Evolutionary conservation across 2,329 filamentous ascomycete genomes (phyloP).

Genomic region (Trichoderma sp.): DNA sequence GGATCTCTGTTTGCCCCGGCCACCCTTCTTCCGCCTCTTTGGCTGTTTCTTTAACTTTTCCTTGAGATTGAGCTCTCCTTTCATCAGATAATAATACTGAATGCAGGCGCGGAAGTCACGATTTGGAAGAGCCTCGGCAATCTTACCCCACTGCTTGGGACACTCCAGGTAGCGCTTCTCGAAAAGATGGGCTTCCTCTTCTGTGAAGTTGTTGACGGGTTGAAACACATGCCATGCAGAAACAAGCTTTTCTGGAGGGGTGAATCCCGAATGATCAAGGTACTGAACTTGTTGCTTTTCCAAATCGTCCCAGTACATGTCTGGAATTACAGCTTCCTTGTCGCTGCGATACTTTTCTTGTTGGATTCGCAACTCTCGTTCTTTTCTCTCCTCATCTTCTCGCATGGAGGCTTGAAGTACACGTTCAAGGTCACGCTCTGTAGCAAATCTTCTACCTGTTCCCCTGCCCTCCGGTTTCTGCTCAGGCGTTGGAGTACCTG

Average conservation of each 20-base stretch:
- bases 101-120: constrained; percentile 78
- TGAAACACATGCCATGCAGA: constrained; percentile 69
- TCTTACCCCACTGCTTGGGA: constrained; percentile 79
- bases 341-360: constrained; percentile 71
- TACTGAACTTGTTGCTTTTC: constrained; percentile 59
- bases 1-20: constrained; percentile 56
- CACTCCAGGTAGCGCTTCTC: constrained; percentile 71
- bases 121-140: constrained; percentile 64
- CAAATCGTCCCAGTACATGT: constrained; percentile 63
- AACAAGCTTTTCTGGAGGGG: constrained; percentile 64
- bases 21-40: constrained; percentile 55
- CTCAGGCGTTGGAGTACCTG: constrained; percentile 46
- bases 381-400: constrained; percentile 67
- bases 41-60: constrained; percentile 68
- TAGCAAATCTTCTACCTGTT: constrained; percentile 57
- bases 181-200: constrained; percentile 67
- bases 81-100: constrained; percentile 82
- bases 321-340: constrained; percentile 72
- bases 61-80: constrained; percentile 71
- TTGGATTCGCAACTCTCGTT: constrained; percentile 61
- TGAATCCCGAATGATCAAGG: constrained; percentile 62
- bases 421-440: constrained; percentile 70
- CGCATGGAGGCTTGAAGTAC: constrained; percentile 69
- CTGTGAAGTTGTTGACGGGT: constrained; percentile 70
- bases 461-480: constrained; percentile 56